Evolutionary conservation across 495 filamentous ascomycete species (phyloP).

Genomic region (Penicillium ochrochloron): DNA sequence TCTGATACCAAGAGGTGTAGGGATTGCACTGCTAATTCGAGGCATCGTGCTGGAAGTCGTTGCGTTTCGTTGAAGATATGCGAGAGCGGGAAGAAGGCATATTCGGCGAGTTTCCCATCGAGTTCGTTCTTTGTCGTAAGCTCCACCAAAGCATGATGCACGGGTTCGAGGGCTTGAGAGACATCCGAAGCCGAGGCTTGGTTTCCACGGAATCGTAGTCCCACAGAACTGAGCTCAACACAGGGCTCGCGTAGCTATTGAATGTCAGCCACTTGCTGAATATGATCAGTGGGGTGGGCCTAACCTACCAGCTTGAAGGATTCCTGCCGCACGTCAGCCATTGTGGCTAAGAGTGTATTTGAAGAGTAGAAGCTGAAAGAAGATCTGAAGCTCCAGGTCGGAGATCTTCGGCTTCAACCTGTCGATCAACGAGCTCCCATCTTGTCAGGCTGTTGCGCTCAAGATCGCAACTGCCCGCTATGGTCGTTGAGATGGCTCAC

Average conservation of each 20-base stretch:
- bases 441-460: background rate
- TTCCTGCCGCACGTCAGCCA: slow-evolving; percentile 47
- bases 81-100: slow-evolving; percentile 90
- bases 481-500: slow-evolving; percentile 15
- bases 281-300: background rate
- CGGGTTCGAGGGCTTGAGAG: slow-evolving; percentile 53
- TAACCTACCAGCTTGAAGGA: slow-evolving; percentile 45
- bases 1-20: slow-evolving; percentile 70
- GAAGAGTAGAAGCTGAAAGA: background rate
- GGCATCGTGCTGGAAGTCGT: slow-evolving; percentile 67
- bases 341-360: slow-evolving; percentile 16
- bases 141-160: slow-evolving; percentile 57
- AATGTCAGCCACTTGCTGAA: slow-evolving; percentile 21
- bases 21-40: slow-evolving; percentile 77
- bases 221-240: slow-evolving; percentile 74
- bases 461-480: slow-evolving; percentile 15
- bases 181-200: slow-evolving; percentile 59
- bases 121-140: slow-evolving; percentile 59
- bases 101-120: slow-evolving; percentile 86
- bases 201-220: slow-evolving; percentile 62
- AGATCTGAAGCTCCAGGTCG: background rate
- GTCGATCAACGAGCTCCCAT: slow-evolving; percentile 1
- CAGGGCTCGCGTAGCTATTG: slow-evolving; percentile 74
- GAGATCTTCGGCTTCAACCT: background rate
- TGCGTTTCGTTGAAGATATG: slow-evolving; percentile 82